Evolutionary conservation across 1,284 basidiomycete genomes (phyloP), one percentile per base, ranked within the genome.

Genomic region (Clitocybe nebularis): DNA sequence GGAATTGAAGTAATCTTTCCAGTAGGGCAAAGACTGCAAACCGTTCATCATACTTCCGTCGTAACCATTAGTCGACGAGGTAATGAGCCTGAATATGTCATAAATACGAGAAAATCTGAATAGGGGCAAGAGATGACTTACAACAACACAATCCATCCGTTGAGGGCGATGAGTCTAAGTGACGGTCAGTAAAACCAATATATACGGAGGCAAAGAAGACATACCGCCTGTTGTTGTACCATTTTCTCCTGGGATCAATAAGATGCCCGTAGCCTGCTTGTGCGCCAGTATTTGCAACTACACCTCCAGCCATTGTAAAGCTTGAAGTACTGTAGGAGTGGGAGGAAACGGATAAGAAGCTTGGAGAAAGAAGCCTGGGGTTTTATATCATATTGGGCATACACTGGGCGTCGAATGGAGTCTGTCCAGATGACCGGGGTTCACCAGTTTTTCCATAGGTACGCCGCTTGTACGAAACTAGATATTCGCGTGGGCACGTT

Each of bases 41-140:
- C 81, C 81, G 60, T 86, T 87, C 83, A 86, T 83, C 75, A 86
- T 78, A 61, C 74, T 78, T 46, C 81, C 82, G 59, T 88, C 85
- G 59, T 81, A 89, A 43, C 84, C 84, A 58, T 83, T 85, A 41
- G 80, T 84, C 7, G 82, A 84, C 9, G 84, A 84, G 8, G 84
- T 85, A 58, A 86, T 84, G 45, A 87, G 75, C 36, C 81, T 82
- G 46, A 14, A 36, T 14, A 23, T 5, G 33, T 13, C 35, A 30
- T 34, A 7, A 22, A 14, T n/a, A 25, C 44, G 21, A 50, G 36
- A 41, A 25, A n/a, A 13, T n/a, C 11, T 9, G 3, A 20, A 30
- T 21, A 17, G 7, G 11, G 26, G n/a, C 6, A 19, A 37, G 19
- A 11, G 30, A 13, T 6, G 4, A 67, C 76, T 44, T 50, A 81